phyloP scores from a whole-genome alignment of 805 yeast genomes.

The Kazachstania psychrophila region DNA sequence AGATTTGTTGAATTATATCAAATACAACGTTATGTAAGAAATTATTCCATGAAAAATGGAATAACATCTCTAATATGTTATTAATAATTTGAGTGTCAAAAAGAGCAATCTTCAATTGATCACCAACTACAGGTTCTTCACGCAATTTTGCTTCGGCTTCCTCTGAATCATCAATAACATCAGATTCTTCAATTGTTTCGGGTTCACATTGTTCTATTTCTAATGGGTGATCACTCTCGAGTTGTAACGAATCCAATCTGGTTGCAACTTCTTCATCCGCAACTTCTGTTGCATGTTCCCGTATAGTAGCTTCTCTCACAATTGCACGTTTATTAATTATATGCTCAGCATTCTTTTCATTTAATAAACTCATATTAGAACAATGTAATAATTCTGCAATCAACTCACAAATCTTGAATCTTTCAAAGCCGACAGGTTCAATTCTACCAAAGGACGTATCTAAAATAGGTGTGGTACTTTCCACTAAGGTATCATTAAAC shows the following conservation, averaged over 20 bases:
- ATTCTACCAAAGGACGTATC: slow-evolving; percentile 43
- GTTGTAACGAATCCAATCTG: slow-evolving; percentile 2
- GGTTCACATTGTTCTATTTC: slow-evolving; percentile 9
- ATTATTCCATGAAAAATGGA: slow-evolving; percentile 72
- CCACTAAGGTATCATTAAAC: slow-evolving; percentile 53
- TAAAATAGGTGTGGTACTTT: slow-evolving; percentile 29
- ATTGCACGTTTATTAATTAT: slow-evolving; percentile 63
- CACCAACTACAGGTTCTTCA: slow-evolving; percentile 56
- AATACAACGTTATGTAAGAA: slow-evolving; percentile 80
- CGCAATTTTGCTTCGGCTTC: slow-evolving; percentile 36
- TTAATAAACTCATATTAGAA: slow-evolving; percentile 86
- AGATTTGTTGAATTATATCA: slow-evolving; percentile 72
- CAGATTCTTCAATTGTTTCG: slow-evolving; percentile 5
- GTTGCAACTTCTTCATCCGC: slow-evolving; percentile 5
- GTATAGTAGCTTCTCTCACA: slow-evolving; percentile 36
- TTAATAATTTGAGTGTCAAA: slow-evolving; percentile 53
- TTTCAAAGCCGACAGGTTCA: slow-evolving; percentile 84
- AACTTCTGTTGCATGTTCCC: slow-evolving; percentile 9
- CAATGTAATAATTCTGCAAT: slow-evolving; percentile 93
- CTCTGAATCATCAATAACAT: slow-evolving; percentile 22
- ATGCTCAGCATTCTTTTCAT: slow-evolving; percentile 62
- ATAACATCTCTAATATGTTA: slow-evolving; percentile 58
- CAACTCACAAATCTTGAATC: slow-evolving; percentile 86
- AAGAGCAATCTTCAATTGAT: slow-evolving; percentile 56
- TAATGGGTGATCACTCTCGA: slow-evolving; percentile 1